phyloP scores from a whole-genome alignment of 345 rosid species.

The Linum lewisii region DNA sequence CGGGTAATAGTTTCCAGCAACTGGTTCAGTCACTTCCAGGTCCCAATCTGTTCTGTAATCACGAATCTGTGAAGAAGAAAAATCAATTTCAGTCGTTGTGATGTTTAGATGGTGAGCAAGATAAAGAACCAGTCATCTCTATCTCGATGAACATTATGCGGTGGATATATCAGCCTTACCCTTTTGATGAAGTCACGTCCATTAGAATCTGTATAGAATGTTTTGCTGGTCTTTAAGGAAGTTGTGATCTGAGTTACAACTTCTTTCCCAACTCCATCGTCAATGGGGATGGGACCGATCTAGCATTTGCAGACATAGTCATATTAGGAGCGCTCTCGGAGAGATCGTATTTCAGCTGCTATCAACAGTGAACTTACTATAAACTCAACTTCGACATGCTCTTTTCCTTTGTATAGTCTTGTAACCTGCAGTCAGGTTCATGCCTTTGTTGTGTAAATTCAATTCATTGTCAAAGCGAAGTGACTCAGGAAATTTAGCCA shows the following conservation, averaged over 20 bases:
- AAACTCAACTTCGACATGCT: constrained; percentile 94
- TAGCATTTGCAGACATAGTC: constrained; percentile 9
- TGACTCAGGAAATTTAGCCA: constrained; percentile 6
- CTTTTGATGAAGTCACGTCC: constrained; percentile 76
- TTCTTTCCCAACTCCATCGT: constrained; percentile 69
- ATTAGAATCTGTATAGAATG: constrained; percentile 77
- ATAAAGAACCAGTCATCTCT: constrained; percentile 6
- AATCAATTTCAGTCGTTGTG: too few relatives aligned
- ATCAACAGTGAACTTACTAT: constrained; percentile 36
- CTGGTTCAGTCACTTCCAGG: constrained; percentile 81
- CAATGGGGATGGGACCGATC: constrained; percentile 66
- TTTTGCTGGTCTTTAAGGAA: constrained; percentile 39
- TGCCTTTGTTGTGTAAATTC: not conserved
- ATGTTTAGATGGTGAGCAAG: constrained; percentile 3
- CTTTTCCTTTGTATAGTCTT: constrained; percentile 72
- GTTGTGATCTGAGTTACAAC: constrained; percentile 58
- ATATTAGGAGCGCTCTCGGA: too few relatives aligned
- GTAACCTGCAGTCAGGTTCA: constrained; percentile 41
- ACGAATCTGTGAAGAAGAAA: constrained; percentile 52
- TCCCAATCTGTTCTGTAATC: constrained; percentile 88
- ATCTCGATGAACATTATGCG: not conserved
- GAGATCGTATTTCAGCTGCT: not conserved
- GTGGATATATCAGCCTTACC: constrained; percentile 22
- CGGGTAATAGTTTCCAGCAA: constrained; percentile 94
- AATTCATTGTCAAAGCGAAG: not conserved